These are phyloP conservation scores for Saccharomycopsis sp. DNA, from an alignment of 805 yeast genomes.

Conservation along the genomic window DNA sequence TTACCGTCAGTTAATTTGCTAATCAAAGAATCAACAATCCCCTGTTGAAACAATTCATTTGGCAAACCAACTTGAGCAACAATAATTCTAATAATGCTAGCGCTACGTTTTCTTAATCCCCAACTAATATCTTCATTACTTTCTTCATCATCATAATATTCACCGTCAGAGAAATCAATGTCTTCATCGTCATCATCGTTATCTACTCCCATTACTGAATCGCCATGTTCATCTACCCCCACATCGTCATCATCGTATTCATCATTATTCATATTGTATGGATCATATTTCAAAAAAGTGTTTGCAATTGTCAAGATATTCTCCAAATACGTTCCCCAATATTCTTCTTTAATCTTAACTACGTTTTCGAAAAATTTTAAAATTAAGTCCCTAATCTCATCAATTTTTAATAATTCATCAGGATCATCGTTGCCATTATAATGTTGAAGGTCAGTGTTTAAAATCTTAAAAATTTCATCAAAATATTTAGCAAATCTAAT, in stretches of 20 bases:
- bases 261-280: conserved; percentile 10
- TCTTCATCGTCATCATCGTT: conserved; percentile 10
- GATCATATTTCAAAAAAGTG: conserved; percentile 16
- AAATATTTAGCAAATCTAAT: conserved; percentile 5
- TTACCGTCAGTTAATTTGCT: conserved; percentile 13
- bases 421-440: background rate
- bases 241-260: conserved; percentile 11
- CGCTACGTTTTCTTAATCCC: conserved; percentile 17
- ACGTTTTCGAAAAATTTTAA: conserved; percentile 15
- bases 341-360: background rate
- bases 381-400: conserved; percentile 16
- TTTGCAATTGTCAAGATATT: conserved; percentile 1
- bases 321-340: background rate
- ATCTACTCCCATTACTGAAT: background rate
- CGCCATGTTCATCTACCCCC: conserved; percentile 2
- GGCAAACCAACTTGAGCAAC: background rate
- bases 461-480: conserved; percentile 6
- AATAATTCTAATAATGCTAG: conserved; percentile 11
- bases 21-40: conserved; percentile 8
- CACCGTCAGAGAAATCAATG: conserved; percentile 13
- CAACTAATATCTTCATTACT: conserved; percentile 18
- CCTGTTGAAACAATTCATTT: conserved; percentile 1
- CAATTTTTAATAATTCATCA: conserved; percentile 15
- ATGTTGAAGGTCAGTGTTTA: conserved; percentile 9
- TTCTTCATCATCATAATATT: conserved; percentile 11